Evolutionary conservation across 2,329 filamentous ascomycete species (phyloP).

Genomic region (Arthroderma sp.): DNA sequence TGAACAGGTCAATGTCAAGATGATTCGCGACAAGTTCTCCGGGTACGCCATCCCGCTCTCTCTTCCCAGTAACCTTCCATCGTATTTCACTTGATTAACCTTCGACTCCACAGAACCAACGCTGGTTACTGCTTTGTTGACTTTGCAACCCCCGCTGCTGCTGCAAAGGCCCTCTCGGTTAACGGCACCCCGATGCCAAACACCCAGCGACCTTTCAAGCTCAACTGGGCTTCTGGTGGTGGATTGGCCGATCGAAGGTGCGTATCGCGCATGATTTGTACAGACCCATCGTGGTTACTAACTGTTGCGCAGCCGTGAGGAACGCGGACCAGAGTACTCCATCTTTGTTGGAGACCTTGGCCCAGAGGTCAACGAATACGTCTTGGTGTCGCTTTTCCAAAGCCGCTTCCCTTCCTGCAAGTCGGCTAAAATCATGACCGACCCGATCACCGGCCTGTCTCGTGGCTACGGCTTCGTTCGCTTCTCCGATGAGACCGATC

Average conservation of each 20-base stretch:
- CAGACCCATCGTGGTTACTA: background rate
- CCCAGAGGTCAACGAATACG: slow-evolving; percentile 97
- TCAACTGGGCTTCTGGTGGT: slow-evolving; percentile 97
- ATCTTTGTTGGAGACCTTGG: slow-evolving; percentile 98
- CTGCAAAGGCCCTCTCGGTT: slow-evolving; percentile 76
- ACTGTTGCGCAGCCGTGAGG: slow-evolving; percentile 51
- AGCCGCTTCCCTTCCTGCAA: slow-evolving; percentile 94
- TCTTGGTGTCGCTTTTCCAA: slow-evolving; percentile 93
- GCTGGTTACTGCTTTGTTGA: slow-evolving; percentile 99
- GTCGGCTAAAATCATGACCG: slow-evolving; percentile 99
- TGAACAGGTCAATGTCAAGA: slow-evolving; percentile 95
- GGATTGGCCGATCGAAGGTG: slow-evolving; percentile 87
- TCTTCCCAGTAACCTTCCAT: background rate
- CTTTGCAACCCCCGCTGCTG: slow-evolving; percentile 69
- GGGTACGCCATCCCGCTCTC: slow-evolving; percentile 47
- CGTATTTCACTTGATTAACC: slow-evolving; percentile 15
- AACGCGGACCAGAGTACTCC: slow-evolving; percentile 87
- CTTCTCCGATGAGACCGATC: slow-evolving; percentile 88
- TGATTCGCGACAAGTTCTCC: slow-evolving; percentile 98
- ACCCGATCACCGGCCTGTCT: slow-evolving; percentile 93
- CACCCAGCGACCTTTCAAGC: slow-evolving; percentile 89
- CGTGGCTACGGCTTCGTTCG: slow-evolving; percentile 96
- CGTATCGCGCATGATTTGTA: slow-evolving; percentile 9
- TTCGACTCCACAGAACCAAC: slow-evolving; percentile 51
- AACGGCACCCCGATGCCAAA: slow-evolving; percentile 87